These are phyloP conservation scores for Neopestalotiopsis sp. DNA, from an alignment of 2,329 filamentous ascomycete genomes.

Conservation along the genomic window DNA sequence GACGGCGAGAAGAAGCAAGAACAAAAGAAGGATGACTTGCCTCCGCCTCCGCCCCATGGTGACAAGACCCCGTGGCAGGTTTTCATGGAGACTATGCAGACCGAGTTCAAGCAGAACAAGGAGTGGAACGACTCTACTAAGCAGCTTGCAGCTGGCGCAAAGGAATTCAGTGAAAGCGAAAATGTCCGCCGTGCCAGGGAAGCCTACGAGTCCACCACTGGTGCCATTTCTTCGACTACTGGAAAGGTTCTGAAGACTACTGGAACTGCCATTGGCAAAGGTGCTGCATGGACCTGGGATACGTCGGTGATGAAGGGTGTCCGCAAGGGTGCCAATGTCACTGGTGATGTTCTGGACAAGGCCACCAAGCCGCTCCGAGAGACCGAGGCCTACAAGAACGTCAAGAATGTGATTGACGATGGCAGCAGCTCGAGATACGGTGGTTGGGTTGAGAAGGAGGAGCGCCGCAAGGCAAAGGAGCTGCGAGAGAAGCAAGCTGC, in stretches of 20 bases:
- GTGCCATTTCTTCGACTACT: conserved; percentile 79
- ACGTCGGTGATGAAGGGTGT: conserved; percentile 91
- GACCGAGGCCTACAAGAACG: conserved; percentile 92
- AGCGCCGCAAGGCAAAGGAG: conserved; percentile 81
- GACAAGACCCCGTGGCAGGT: conserved; percentile 99
- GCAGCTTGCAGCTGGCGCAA: conserved; percentile 84
- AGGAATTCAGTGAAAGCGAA: conserved; percentile 93
- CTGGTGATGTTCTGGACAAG: conserved; percentile 88
- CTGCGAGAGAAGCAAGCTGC: conserved; percentile 68
- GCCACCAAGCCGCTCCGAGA: conserved; percentile 93
- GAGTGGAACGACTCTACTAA: conserved; percentile 99
- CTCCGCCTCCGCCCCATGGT: conserved; percentile 93
- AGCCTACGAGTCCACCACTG: conserved; percentile 86
- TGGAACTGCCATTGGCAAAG: conserved; percentile 84
- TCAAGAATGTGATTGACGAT: conserved; percentile 96
- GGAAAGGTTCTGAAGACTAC: conserved; percentile 84
- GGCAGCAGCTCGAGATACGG: conserved; percentile 95
- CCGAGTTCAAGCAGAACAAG: conserved; percentile 94
- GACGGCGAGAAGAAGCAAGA: conserved; percentile 61
- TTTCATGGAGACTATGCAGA: conserved; percentile 94
- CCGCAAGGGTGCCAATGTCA: conserved; percentile 82
- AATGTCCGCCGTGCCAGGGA: conserved; percentile 84
- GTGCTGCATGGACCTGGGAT: conserved; percentile 97
- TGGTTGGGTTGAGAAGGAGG: conserved; percentile 96
- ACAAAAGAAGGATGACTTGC: conserved; percentile 71